These are phyloP conservation scores for Eleusine coracana DNA, from an alignment of 176 grass and related monocot species.

Conservation along the genomic window DNA sequence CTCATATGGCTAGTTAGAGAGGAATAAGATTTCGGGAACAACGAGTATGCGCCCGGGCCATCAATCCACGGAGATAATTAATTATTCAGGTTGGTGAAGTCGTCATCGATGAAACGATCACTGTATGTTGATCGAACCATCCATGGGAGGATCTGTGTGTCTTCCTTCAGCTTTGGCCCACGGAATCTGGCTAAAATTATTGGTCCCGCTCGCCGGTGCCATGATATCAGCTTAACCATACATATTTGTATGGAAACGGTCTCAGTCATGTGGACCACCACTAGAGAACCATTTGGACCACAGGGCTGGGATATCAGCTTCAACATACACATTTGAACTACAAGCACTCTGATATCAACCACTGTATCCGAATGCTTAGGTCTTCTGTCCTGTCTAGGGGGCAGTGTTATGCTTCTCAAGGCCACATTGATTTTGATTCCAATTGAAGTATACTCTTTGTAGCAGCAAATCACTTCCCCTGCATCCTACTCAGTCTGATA, in stretches of 20 bases:
- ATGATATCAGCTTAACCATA: not conserved
- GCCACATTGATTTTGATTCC: constrained; percentile 15
- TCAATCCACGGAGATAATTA: not conserved
- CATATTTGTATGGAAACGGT: not conserved
- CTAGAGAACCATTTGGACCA: not conserved
- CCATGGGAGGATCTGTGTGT: constrained; percentile 17
- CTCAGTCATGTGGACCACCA: not conserved
- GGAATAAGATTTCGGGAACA: not conserved
- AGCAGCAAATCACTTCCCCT: not conserved
- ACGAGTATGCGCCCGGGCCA: not conserved
- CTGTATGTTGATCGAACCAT: not conserved
- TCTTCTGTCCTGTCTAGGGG: too few species aligned
- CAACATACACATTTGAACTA: too few species aligned
- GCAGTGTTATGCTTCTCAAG: constrained; percentile 33
- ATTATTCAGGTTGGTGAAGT: not conserved
- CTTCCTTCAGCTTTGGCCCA: not conserved
- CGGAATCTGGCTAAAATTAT: constrained; percentile 17
- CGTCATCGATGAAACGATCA: constrained; percentile 3
- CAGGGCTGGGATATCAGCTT: too few species aligned
- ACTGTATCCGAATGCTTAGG: too few species aligned
- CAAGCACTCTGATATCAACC: too few species aligned
- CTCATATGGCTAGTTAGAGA: not conserved
- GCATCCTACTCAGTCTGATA: not conserved
- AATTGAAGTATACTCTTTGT: not conserved
- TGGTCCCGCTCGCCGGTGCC: not conserved